Evolutionary conservation across 1,284 basidiomycete genomes (phyloP).

Genomic region (Sparassis latifolia): DNA sequence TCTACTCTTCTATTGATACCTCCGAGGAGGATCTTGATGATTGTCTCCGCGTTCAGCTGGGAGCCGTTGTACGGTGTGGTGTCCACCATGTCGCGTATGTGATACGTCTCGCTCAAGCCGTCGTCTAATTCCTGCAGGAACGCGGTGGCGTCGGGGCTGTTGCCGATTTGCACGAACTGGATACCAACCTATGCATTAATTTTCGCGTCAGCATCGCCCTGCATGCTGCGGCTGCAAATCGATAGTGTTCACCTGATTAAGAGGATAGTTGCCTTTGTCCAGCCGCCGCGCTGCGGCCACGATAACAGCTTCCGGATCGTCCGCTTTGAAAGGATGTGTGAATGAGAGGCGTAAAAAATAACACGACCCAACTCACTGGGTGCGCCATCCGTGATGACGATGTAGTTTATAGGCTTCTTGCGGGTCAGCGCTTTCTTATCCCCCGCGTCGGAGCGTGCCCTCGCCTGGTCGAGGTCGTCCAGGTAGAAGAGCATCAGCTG

Average conservation of each 20-base stretch:
- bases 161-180: constrained; percentile 58
- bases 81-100: constrained; percentile 48
- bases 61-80: constrained; percentile 44
- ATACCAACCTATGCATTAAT: constrained; percentile 39
- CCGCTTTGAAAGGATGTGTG: constrained; percentile 29
- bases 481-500: constrained; percentile 40
- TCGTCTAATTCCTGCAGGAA: constrained; percentile 46
- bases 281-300: constrained; percentile 41
- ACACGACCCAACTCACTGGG: constrained; percentile 34
- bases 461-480: constrained; percentile 33
- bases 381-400: constrained; percentile 58
- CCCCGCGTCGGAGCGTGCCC: constrained; percentile 22
- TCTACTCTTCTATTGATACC: constrained; percentile 54
- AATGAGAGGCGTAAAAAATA: neutral
- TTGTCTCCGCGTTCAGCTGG: constrained; percentile 33
- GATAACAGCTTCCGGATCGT: constrained; percentile 44
- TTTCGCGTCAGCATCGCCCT: neutral
- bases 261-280: constrained; percentile 40
- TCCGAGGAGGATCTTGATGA: constrained; percentile 50
- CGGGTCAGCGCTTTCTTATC: constrained; percentile 23
- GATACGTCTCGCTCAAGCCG: constrained; percentile 28
- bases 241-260: constrained; percentile 39
- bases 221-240: neutral
- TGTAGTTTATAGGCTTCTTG: constrained; percentile 52
- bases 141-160: constrained; percentile 34